Conservation (phyloP, 495 filamentous ascomycete genomes). For the Podospora sp. region DNA sequence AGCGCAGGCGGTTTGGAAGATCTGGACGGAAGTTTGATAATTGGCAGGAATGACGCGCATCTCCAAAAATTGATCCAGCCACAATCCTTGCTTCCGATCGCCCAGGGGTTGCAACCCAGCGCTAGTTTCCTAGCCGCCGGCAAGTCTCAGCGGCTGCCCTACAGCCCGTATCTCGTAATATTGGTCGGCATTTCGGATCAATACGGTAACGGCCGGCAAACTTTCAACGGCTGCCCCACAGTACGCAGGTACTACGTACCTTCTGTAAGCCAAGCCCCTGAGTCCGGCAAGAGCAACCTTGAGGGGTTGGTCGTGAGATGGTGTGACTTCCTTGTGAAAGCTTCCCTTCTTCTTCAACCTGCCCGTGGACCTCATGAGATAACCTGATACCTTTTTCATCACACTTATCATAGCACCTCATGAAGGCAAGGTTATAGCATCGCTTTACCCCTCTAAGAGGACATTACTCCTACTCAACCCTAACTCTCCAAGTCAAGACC, state of each 20-base stretch:
- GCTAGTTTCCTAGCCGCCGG: conserved; percentile 1
- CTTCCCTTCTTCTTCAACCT: background rate
- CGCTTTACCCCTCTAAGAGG: background rate
- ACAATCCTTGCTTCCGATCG: background rate
- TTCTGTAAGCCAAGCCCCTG: background rate
- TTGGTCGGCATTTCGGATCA: too few species aligned
- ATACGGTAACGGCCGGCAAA: background rate
- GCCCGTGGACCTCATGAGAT: background rate
- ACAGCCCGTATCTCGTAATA: too few species aligned
- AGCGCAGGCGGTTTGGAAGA: background rate
- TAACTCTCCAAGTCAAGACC: background rate
- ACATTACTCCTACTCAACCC: background rate
- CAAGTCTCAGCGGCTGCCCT: background rate
- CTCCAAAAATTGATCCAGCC: background rate
- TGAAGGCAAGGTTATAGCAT: background rate
- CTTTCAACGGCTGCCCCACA: conserved; percentile 2
- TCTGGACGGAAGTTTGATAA: background rate
- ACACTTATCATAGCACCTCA: background rate
- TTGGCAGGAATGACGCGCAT: conserved; percentile 10
- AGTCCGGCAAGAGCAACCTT: background rate
- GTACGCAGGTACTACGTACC: too few species aligned
- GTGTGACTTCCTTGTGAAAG: background rate
- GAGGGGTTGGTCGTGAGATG: background rate
- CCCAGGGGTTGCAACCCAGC: conserved; percentile 1
- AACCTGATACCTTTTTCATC: background rate